Percentiles rank a stretch among this genome's conserved stretches.
Evolutionary conservation across 2,329 filamentous ascomycete species (phyloP).

Genomic region (Chrysosporium queenslandicum): DNA sequence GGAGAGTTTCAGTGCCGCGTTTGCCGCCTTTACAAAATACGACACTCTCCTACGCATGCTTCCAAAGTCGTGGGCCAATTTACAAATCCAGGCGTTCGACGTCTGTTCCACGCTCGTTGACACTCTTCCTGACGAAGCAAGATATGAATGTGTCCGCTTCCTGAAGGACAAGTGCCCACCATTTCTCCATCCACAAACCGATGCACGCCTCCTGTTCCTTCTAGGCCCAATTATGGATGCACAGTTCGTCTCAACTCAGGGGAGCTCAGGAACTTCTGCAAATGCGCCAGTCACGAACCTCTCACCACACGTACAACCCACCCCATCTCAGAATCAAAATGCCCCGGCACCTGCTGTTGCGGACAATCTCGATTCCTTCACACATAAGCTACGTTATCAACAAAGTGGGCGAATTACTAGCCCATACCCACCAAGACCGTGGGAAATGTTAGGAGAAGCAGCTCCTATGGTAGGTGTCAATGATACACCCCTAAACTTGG

Average conservation of each 20-base stretch:
- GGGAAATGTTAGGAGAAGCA: conserved; percentile 39
- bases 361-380: conserved; percentile 24
- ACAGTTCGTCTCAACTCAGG: conserved; percentile 18
- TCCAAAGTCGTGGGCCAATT: conserved; percentile 26
- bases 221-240: conserved; percentile 31
- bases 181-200: conserved; percentile 31
- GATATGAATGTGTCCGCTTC: conserved; percentile 34
- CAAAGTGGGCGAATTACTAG: conserved; percentile 29
- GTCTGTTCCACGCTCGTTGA: conserved; percentile 38
- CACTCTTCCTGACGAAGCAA: conserved; percentile 36
- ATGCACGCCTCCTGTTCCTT: conserved; percentile 34
- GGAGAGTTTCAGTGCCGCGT: conserved; percentile 25
- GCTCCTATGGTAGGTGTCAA: conserved; percentile 37
- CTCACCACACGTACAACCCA: conserved; percentile 9
- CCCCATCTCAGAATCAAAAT: conserved; percentile 13
- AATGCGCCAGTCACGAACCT: conserved; percentile 15
- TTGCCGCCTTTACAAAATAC: conserved; percentile 20
- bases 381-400: conserved; percentile 31
- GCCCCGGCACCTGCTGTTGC: conserved; percentile 16
- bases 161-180: conserved; percentile 35
- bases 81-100: conserved; percentile 37
- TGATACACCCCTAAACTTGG: conserved; percentile 36
- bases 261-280: conserved; percentile 22
- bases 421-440: conserved; percentile 31
- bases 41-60: conserved; percentile 15